Evolutionary conservation across 257 asterid genomes (phyloP).

Genomic region (Solanum rostratum): DNA sequence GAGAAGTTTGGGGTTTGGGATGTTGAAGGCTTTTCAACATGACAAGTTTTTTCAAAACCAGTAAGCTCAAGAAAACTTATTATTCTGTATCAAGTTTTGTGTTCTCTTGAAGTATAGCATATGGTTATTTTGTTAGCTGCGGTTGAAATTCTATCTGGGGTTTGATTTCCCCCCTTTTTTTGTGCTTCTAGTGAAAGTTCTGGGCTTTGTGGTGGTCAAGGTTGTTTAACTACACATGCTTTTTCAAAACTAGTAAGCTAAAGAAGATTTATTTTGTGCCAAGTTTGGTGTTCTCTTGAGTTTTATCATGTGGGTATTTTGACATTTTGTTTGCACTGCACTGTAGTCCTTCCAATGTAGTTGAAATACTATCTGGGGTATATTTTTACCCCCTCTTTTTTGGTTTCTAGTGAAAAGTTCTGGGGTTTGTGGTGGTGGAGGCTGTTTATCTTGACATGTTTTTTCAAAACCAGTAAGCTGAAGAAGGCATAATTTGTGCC

Average conservation of each 20-base stretch:
- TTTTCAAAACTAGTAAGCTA: no score
- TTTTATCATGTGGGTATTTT: not conserved
- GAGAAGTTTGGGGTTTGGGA: not conserved
- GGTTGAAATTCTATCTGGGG: not conserved
- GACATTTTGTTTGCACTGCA: not conserved
- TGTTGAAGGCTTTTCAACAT: not conserved
- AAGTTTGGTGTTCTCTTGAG: not conserved
- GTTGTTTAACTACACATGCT: not conserved
- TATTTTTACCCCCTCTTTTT: not conserved
- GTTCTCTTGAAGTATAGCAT: not conserved
- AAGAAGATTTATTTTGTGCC: not conserved
- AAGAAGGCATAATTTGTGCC: not conserved
- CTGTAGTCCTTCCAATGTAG: no score
- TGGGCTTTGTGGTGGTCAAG: not conserved
- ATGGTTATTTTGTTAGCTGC: not conserved
- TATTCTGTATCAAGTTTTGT: not conserved
- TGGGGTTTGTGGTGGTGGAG: not conserved
- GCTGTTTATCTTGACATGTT: not conserved
- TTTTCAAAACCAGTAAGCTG: not conserved
- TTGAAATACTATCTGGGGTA: no score
- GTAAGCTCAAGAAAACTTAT: not conserved
- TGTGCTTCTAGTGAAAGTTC: not conserved
- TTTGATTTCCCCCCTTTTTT: not conserved
- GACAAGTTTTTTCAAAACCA: not conserved
- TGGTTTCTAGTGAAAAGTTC: not conserved